A percentile compares a stretch with the other conserved stretches of the same genome.
Evolutionary conservation across 2,329 filamentous ascomycete species (phyloP).

Genomic region (Aspergillus pseudoterreus): DNA sequence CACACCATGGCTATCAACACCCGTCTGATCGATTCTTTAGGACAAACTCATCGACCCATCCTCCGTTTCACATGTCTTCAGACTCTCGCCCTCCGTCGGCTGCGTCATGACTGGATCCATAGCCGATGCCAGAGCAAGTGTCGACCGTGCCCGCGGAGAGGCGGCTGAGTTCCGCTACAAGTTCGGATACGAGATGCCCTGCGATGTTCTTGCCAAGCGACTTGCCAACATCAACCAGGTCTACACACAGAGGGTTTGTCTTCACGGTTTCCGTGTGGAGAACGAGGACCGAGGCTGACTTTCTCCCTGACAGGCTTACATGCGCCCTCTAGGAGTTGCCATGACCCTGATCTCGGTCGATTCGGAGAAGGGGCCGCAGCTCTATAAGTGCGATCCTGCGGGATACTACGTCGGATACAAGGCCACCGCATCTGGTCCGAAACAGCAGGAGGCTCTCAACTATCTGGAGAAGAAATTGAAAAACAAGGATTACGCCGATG

Average conservation of each 20-base stretch:
- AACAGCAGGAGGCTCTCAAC: conserved; percentile 98
- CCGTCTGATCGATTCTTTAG: conserved; percentile 46
- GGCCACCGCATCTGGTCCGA: conserved; percentile 92
- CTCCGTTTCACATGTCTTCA: conserved; percentile 97
- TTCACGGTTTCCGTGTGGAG: conserved; percentile 1
- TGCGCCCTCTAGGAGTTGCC: conserved; percentile 94
- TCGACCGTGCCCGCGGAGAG: conserved; percentile 88
- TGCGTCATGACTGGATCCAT: conserved; percentile 99
- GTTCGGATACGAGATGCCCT: conserved; percentile 99
- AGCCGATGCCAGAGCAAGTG: conserved; percentile 89
- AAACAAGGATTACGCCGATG: conserved; percentile 93
- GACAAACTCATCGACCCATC: conserved; percentile 98
- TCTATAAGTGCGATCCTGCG: conserved; percentile 97
- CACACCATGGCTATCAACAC: neutral
- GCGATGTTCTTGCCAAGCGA: conserved; percentile 92
- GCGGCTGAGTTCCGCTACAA: conserved; percentile 98
- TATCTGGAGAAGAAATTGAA: conserved; percentile 99
- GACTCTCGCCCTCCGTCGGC: conserved; percentile 90
- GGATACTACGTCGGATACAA: conserved; percentile 99
- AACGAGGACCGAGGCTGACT: conserved; percentile 1
- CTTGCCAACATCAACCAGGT: conserved; percentile 99
- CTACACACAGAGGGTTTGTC: conserved; percentile 86
- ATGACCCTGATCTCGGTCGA: conserved; percentile 94
- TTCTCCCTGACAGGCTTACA: conserved; percentile 68
- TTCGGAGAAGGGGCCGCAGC: conserved; percentile 83